phyloP scores from a whole-genome alignment of 257 asterid species.

The Mitragyna speciosa region DNA sequence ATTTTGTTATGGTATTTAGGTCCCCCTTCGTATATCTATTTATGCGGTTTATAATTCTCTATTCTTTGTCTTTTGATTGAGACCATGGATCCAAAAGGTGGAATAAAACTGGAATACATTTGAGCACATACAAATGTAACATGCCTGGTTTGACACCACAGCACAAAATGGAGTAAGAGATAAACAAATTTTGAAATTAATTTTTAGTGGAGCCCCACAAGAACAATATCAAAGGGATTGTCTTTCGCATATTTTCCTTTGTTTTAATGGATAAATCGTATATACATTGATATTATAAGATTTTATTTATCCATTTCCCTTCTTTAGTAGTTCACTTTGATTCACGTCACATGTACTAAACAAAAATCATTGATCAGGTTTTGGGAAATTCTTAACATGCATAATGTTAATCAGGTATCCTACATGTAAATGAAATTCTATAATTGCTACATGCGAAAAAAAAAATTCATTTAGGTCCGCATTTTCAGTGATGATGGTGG shows the following conservation, averaged over 20 bases:
- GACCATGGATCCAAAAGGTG: constrained; percentile 7
- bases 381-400: neutral
- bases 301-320: neutral
- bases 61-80: neutral
- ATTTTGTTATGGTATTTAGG: neutral
- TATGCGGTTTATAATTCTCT: neutral
- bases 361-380: neutral
- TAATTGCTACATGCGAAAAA: neutral
- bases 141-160: constrained; percentile 17
- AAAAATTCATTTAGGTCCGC: neutral
- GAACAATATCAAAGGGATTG: neutral
- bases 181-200: neutral
- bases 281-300: neutral
- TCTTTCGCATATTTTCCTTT: neutral
- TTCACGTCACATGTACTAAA: neutral
- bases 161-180: neutral
- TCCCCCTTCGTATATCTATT: neutral
- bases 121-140: constrained; percentile 7
- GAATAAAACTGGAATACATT: neutral
- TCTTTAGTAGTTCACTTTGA: neutral
- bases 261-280: neutral
- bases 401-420: neutral
- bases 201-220: neutral
- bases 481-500: neutral
- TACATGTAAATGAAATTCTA: neutral